Conservation (phyloP, 2,329 filamentous ascomycete species). For the Knoxdaviesia capensis region DNA sequence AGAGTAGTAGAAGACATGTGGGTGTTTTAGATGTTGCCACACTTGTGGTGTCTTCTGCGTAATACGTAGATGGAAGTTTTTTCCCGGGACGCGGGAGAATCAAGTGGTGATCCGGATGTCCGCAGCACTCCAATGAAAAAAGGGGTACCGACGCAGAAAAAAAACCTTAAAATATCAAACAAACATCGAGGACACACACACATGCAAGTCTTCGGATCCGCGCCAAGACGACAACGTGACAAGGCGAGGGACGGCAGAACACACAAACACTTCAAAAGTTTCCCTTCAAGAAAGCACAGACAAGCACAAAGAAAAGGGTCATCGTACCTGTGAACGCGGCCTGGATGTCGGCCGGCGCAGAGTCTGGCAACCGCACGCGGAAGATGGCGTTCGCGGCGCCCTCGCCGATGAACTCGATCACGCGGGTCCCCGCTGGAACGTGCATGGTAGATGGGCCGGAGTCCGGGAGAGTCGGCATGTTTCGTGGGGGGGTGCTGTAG, state of each 20-base stretch:
- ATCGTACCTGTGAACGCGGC: conserved; percentile 15
- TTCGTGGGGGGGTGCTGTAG: too few relatives aligned
- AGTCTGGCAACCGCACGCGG: conserved; percentile 25
- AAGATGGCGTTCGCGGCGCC: conserved; percentile 65
- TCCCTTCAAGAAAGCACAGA: too few relatives aligned
- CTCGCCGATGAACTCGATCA: conserved; percentile 31
- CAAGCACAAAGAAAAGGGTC: too few relatives aligned
- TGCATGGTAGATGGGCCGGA: not conserved
- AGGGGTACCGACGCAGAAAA: too few relatives aligned
- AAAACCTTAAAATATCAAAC: conserved; percentile 10
- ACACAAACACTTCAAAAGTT: conserved; percentile 3
- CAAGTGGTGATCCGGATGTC: too few relatives aligned
- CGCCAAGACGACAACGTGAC: conserved; percentile 8
- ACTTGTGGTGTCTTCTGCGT: conserved; percentile 9
- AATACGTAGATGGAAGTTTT: too few relatives aligned
- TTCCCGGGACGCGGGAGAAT: too few relatives aligned
- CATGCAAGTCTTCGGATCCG: conserved; percentile 15
- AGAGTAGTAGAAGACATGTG: not conserved
- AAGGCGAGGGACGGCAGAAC: conserved; percentile 6
- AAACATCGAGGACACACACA: too few relatives aligned
- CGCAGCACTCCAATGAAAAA: too few relatives aligned
- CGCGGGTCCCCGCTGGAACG: conserved; percentile 4
- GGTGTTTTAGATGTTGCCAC: conserved; percentile 12
- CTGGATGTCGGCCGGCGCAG: conserved; percentile 9
- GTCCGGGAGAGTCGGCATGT: too few relatives aligned